These are phyloP conservation scores for Neoboletus subvelutipes DNA, from an alignment of 768 basidiomycete species.

Conservation along the genomic window DNA sequence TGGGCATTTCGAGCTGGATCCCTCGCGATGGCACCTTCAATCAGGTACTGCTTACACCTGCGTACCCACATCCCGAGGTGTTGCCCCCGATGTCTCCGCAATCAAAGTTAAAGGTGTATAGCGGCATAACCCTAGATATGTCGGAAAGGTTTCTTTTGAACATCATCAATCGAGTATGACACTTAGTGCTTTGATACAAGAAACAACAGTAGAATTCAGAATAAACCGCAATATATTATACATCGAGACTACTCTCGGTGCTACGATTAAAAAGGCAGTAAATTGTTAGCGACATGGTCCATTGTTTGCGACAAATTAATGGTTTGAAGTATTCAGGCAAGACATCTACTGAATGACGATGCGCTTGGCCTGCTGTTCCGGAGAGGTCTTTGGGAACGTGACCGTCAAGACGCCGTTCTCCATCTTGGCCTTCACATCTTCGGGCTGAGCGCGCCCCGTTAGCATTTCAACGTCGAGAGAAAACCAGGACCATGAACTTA, in stretches of 20 bases:
- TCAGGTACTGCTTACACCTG: too few relatives aligned
- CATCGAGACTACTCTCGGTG: not conserved
- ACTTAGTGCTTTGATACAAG: not conserved
- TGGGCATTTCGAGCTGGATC: not conserved
- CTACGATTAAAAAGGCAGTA: not conserved
- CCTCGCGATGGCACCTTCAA: too few relatives aligned
- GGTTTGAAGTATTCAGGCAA: not conserved
- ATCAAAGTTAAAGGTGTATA: too few relatives aligned
- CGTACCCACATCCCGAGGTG: too few relatives aligned
- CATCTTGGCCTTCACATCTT: conserved; percentile 48
- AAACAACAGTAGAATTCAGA: not conserved
- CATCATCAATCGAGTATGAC: too few relatives aligned
- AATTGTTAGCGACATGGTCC: not conserved
- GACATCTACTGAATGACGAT: conserved; percentile 26
- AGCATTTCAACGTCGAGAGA: not conserved
- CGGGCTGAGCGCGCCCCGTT: conserved; percentile 29
- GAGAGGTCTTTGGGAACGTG: conserved; percentile 45
- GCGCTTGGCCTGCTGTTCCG: conserved; percentile 43
- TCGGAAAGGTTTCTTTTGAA: too few relatives aligned
- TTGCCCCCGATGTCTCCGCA: too few relatives aligned
- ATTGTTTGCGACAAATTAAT: not conserved
- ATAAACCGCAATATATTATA: not conserved
- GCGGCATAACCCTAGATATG: too few relatives aligned
- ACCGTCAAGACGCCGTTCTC: conserved; percentile 47
- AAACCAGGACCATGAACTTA: conserved; percentile 10